A percentile compares a stretch with the other conserved stretches of the same genome.
phyloP scores from a whole-genome alignment of 306 rosid species.

The Astragalus membranaceus region DNA sequence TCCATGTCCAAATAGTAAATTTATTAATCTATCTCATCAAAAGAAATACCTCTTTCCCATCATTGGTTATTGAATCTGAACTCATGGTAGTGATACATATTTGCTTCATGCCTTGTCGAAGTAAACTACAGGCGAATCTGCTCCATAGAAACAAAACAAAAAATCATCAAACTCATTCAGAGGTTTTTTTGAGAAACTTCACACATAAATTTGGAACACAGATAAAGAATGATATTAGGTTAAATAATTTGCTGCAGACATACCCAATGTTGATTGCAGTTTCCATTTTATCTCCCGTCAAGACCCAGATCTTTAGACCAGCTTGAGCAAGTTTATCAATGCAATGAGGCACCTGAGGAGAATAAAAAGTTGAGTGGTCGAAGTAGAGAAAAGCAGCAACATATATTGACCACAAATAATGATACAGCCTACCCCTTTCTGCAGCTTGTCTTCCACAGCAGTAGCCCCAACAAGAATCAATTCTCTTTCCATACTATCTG shows the following conservation, averaged over 20 bases:
- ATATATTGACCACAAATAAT: background rate
- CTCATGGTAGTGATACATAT: constrained; percentile 54
- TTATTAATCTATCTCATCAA: constrained; percentile 15
- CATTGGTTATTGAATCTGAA: constrained; percentile 47
- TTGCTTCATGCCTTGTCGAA: constrained; percentile 94
- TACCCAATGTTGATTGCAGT: constrained; percentile 99
- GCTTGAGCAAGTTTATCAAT: constrained; percentile 99
- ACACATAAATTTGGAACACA: constrained; percentile 11
- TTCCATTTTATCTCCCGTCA: constrained; percentile 99
- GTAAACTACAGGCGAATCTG: constrained; percentile 96
- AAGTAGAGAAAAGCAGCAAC: constrained; percentile 6
- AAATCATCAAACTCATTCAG: constrained; percentile 1
- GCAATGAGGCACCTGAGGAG: constrained; percentile 89
- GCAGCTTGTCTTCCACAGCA: constrained; percentile 96
- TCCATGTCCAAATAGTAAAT: constrained; percentile 22
- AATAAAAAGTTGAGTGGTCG: constrained; percentile 1
- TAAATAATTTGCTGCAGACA: constrained; percentile 14
- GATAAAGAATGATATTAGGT: background rate
- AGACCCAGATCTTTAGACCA: constrained; percentile 95
- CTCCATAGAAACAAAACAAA: constrained; percentile 18
- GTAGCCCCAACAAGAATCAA: constrained; percentile 93
- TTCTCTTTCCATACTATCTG: constrained; percentile 76
- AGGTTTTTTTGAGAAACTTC: constrained; percentile 1
- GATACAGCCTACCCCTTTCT: constrained; percentile 67
- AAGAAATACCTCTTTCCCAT: constrained; percentile 57